Conservation (phyloP, 768 basidiomycete species). For the Hypholoma fasciculare region DNA sequence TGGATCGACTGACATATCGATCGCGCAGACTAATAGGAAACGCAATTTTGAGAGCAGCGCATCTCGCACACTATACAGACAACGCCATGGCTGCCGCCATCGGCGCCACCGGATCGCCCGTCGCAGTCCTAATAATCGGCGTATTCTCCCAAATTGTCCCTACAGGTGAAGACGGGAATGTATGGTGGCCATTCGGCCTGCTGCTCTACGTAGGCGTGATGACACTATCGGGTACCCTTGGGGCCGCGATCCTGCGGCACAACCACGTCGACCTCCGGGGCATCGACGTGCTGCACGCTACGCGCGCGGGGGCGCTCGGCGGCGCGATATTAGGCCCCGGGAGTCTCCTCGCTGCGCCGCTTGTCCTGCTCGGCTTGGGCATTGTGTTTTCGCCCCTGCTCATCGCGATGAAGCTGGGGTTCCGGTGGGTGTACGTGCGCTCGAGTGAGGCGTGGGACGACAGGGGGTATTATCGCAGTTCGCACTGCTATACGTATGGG, state of each 20-base stretch:
- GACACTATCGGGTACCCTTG: conserved; percentile 21
- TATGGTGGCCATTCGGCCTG: conserved; percentile 14
- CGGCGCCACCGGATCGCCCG: conserved; percentile 20
- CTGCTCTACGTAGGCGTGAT: conserved; percentile 2
- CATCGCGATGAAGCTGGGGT: conserved; percentile 20
- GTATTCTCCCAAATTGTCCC: conserved; percentile 7
- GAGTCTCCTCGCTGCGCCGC: conserved; percentile 11
- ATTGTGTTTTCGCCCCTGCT: conserved; percentile 20
- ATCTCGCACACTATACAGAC: conserved; percentile 16
- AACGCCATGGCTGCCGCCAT: conserved; percentile 18
- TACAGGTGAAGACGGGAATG: conserved; percentile 2
- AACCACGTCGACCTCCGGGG: conserved; percentile 18
- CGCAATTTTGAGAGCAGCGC: conserved; percentile 17
- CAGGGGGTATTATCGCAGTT: conserved; percentile 13
- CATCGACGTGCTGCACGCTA: conserved; percentile 23
- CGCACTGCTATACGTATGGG: conserved; percentile 19
- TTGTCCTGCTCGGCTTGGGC: conserved; percentile 9
- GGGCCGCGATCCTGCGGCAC: conserved; percentile 16
- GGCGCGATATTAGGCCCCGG: conserved; percentile 19
- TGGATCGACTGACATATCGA: not conserved
- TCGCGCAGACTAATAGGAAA: conserved; percentile 21
- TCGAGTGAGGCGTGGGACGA: conserved; percentile 19
- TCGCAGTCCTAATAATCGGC: conserved; percentile 11
- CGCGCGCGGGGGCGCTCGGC: conserved; percentile 25
- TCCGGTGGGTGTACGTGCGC: conserved; percentile 18